These are phyloP conservation scores for Psidium guajava DNA, from an alignment of 345 rosid genomes.

Conservation along the genomic window DNA sequence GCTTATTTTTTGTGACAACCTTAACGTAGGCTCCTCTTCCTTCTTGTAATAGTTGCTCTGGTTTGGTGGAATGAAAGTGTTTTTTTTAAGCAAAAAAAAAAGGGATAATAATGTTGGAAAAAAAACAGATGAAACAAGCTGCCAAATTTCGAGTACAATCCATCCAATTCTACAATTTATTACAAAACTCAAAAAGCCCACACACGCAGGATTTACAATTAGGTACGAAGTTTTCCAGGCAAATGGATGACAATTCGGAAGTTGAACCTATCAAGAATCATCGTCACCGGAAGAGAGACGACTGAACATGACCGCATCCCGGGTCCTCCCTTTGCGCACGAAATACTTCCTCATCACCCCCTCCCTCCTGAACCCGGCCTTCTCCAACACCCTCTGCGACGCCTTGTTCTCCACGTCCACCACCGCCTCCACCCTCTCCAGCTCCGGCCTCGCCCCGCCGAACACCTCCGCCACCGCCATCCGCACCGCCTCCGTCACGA, in stretches of 20 bases:
- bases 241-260: background rate
- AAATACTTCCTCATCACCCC: conserved; percentile 19
- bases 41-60: too few species aligned
- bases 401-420: conserved; percentile 22
- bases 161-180: background rate
- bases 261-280: background rate
- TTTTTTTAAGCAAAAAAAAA: too few species aligned
- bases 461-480: conserved; percentile 6
- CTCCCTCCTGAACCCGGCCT: conserved; percentile 25
- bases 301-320: conserved; percentile 21
- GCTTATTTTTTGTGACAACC: too few species aligned
- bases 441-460: conserved; percentile 9
- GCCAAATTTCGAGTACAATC: background rate
- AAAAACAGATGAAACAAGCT: background rate
- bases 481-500: conserved; percentile 18
- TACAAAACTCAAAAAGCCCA: background rate
- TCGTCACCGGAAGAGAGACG: conserved; percentile 9
- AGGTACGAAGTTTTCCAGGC: background rate
- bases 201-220: background rate
- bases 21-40: too few species aligned
- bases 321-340: conserved; percentile 8
- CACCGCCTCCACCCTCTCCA: conserved; percentile 29
- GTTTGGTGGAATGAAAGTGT: too few species aligned
- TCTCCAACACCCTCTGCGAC: conserved; percentile 29
- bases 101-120: background rate